A percentile compares a stretch with the other conserved stretches of the same genome.
Conservation (phyloP, 2,329 filamentous ascomycete genomes). For the Pseudogymnoascus sp. region DNA sequence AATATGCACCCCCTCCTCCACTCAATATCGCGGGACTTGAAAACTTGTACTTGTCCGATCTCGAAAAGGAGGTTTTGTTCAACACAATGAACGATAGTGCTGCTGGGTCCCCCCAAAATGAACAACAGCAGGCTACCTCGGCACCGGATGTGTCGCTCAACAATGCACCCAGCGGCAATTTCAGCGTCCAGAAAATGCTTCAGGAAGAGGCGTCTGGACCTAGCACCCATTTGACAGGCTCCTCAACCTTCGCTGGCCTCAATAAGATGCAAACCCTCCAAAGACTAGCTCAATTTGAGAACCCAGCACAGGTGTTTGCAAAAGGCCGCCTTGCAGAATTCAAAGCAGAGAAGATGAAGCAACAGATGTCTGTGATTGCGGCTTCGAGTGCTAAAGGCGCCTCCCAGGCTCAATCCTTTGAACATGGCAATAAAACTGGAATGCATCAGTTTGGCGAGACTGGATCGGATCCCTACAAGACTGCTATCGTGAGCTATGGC, state of each 20-base stretch:
- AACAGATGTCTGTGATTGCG: not conserved
- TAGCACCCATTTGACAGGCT: not conserved
- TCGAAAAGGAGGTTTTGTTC: constrained; percentile 11
- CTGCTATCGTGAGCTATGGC: not conserved
- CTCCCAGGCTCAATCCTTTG: not conserved
- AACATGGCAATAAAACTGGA: not conserved
- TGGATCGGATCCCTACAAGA: not conserved
- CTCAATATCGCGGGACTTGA: constrained; percentile 12
- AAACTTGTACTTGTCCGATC: not conserved
- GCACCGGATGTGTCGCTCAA: not conserved
- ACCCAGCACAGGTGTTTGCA: constrained; percentile 24
- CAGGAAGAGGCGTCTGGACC: not conserved
- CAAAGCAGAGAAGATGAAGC: constrained; percentile 12
- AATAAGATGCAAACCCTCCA: constrained; percentile 30
- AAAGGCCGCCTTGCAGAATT: constrained; percentile 23
- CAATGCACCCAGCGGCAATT: not conserved
- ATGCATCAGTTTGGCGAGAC: not conserved
- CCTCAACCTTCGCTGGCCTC: constrained; percentile 17
- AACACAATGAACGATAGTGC: not conserved
- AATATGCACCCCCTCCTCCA: constrained; percentile 15
- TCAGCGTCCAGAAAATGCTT: constrained; percentile 5
- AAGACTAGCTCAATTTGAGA: constrained; percentile 25
- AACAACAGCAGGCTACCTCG: not conserved
- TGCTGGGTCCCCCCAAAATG: not conserved
- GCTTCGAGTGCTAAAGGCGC: not conserved